These are phyloP conservation scores for Marchantia polymorpha DNA, from an alignment of 225 moss, liverwort and hornwort genomes.

Conservation along the genomic window DNA sequence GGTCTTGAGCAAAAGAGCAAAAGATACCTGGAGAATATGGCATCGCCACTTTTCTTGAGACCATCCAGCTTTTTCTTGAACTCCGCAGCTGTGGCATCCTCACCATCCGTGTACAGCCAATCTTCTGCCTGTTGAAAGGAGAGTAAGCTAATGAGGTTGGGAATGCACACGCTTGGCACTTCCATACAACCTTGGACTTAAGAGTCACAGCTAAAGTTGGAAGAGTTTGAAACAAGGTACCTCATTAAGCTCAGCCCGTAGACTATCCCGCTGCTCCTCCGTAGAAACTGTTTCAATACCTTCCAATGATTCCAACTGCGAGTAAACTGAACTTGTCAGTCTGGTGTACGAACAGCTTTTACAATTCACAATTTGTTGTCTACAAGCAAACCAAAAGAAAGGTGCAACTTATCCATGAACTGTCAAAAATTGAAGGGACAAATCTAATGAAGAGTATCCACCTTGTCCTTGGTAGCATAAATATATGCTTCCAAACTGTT, in stretches of 20 bases:
- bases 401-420: neutral
- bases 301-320: slow-evolving; percentile 62
- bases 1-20: neutral
- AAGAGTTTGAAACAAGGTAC: slow-evolving; percentile 32
- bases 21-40: slow-evolving; percentile 68
- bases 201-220: neutral
- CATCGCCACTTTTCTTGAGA: slow-evolving; percentile 59
- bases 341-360: neutral
- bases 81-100: slow-evolving; percentile 66
- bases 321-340: neutral
- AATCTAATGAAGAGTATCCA: neutral
- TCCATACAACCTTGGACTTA: no score
- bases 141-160: neutral
- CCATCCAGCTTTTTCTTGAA: slow-evolving; percentile 62
- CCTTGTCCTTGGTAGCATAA: slow-evolving; percentile 92
- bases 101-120: slow-evolving; percentile 97
- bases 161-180: neutral
- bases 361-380: neutral
- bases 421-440: neutral
- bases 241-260: slow-evolving; percentile 76
- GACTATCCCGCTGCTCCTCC: slow-evolving; percentile 74
- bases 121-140: slow-evolving; percentile 69
- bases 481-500: slow-evolving; percentile 93
- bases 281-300: slow-evolving; percentile 65
- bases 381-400: neutral